These are phyloP conservation scores for Carex cristatella DNA, from an alignment of 176 grass and related monocot genomes.

Conservation along the genomic window DNA sequence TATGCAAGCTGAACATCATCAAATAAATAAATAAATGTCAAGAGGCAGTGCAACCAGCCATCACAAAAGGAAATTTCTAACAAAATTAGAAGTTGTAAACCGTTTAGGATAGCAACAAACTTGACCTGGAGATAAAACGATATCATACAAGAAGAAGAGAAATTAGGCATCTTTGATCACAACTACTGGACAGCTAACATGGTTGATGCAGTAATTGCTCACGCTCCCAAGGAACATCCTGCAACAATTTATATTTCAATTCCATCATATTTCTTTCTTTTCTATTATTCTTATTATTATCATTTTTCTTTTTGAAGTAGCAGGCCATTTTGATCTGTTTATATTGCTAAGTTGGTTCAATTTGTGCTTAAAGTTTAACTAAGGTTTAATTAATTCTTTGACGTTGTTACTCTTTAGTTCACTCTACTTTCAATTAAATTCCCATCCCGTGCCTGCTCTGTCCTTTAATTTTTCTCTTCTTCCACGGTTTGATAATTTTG, in stretches of 20 bases:
- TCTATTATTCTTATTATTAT: background rate
- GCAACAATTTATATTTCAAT: background rate
- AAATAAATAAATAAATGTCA: background rate
- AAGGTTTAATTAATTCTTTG: background rate
- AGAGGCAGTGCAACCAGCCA: background rate
- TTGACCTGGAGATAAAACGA: background rate
- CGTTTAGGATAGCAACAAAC: background rate
- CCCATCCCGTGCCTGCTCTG: background rate
- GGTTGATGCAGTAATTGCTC: constrained; percentile 27
- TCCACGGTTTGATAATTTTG: background rate
- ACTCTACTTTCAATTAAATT: background rate
- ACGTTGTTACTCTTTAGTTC: background rate
- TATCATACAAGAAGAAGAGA: constrained; percentile 1
- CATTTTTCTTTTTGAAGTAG: background rate
- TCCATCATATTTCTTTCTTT: background rate
- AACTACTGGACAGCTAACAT: constrained; percentile 15
- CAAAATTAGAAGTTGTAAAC: background rate
- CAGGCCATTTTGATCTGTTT: background rate
- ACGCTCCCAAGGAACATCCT: constrained; percentile 28
- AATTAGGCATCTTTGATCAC: constrained; percentile 17
- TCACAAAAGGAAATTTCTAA: constrained; percentile 8
- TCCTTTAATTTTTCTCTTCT: background rate
- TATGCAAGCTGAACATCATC: constrained; percentile 10
- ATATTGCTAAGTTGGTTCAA: background rate
- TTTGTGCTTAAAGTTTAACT: background rate